Base-by-base conservation (phyloP, 2,329 filamentous ascomycete genomes). In the Colletotrichum theobromicola region DNA sequence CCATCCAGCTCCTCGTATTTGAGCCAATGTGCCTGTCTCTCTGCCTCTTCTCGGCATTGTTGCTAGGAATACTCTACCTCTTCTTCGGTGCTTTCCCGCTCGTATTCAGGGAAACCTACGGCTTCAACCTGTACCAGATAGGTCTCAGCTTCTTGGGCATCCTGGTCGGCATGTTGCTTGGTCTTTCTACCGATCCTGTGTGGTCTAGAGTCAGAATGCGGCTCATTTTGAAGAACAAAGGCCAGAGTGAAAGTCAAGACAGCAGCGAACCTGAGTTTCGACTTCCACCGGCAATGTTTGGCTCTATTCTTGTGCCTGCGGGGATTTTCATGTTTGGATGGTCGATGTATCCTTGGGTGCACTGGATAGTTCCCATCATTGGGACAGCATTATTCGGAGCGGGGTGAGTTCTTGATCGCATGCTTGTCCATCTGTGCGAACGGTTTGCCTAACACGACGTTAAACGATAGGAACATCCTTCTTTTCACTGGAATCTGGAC, bases 281-380 rank as follows among this genome's bases (percentile, higher is more conserved):
- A 74, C 89, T 98, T 37, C 94, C 95, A 7, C 92, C 94, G 46
- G 91, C 92, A 26, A 93, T 96, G 66, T 82, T 88, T 9, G 96
- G 96, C n/a, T 92, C 92, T 1, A 83, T 95, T 50, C 84, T 98
- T 9, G 94, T 97, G 32, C 94, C 95, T 5, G 87, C 94, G 70
- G 94, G 95, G 8, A 85, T 98, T 15, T 98, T 98, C 83, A 94
- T 94, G 85, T 98, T 98, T 84, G 95, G 92, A 9, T 98, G 95
- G 94, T 95, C 94, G 4, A 93, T 94, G 18, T 96, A 93, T 81
- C 83, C 92, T 4, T 89, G 84, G 78, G 90, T 98, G 62, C 93
- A 95, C 84, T 96, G 92, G 92, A 93, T 94, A 75, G 88, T 92
- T 60, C 93, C 94, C 24, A 93, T 95, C 76, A 92, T 96, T 83